These are phyloP conservation scores for Candida glucosophila DNA, from an alignment of 1,139 yeast genomes.

Conservation along the genomic window DNA sequence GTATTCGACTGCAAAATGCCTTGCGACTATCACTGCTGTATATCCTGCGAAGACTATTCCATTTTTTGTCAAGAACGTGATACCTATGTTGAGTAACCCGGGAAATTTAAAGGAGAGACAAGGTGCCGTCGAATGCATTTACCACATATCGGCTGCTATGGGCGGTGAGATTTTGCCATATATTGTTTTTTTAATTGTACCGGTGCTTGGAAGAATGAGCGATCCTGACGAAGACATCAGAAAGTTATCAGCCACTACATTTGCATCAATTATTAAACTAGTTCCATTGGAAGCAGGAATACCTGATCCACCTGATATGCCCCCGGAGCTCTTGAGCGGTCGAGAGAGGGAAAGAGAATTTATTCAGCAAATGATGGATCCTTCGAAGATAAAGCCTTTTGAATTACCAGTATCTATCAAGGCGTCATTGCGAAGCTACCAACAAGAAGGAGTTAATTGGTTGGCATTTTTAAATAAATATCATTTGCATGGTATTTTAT, in stretches of 20 bases:
- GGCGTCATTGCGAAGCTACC: constrained; percentile 90
- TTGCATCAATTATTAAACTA: constrained; percentile 89
- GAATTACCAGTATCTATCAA: constrained; percentile 84
- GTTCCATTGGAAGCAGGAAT: constrained; percentile 98
- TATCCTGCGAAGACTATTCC: constrained; percentile 71
- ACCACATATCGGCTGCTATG: constrained; percentile 79
- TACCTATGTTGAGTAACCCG: constrained; percentile 79
- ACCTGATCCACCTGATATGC: constrained; percentile 92
- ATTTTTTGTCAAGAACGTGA: constrained; percentile 62
- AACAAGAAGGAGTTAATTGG: constrained; percentile 99
- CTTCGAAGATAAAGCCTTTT: constrained; percentile 83
- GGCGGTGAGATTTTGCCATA: constrained; percentile 87
- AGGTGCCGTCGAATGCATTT: constrained; percentile 89
- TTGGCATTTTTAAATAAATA: constrained; percentile 89
- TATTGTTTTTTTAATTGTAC: constrained; percentile 90
- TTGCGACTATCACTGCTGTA: constrained; percentile 74
- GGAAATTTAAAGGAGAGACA: constrained; percentile 73
- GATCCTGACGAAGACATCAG: constrained; percentile 90
- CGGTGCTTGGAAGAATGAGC: constrained; percentile 96
- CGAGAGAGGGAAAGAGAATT: constrained; percentile 93
- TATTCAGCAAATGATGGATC: constrained; percentile 97
- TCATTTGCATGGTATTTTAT: constrained; percentile 90
- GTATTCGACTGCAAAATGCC: constrained; percentile 84
- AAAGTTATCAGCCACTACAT: constrained; percentile 85
- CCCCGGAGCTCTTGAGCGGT: constrained; percentile 72